phyloP scores from a whole-genome alignment of 2,329 filamentous ascomycete species.

The Calonectria multiphialidica region DNA sequence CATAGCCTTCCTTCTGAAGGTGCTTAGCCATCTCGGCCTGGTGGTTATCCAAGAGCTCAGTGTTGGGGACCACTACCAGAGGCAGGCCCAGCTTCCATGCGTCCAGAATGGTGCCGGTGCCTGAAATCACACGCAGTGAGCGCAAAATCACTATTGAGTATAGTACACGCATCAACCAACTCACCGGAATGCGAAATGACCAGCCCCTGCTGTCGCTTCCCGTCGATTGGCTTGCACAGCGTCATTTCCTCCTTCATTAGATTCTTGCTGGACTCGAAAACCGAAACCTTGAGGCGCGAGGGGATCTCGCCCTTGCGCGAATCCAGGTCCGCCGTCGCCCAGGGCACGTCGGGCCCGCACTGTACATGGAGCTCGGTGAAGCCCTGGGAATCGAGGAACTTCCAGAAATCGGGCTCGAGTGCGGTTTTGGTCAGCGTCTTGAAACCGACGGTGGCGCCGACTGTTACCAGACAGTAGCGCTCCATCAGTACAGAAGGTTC shows the following conservation, averaged over 20 bases:
- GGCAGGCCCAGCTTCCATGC: slow-evolving; percentile 80
- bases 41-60: slow-evolving; percentile 86
- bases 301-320: slow-evolving; percentile 41
- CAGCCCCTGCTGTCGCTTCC: slow-evolving; percentile 71
- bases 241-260: slow-evolving; percentile 63
- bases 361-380: slow-evolving; percentile 85
- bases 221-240: slow-evolving; percentile 60
- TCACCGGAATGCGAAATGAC: slow-evolving; percentile 92
- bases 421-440: slow-evolving; percentile 75
- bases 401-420: slow-evolving; percentile 72
- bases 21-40: slow-evolving; percentile 88
- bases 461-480: slow-evolving; percentile 82
- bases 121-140: slow-evolving; percentile 57
- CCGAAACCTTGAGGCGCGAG: slow-evolving; percentile 38
- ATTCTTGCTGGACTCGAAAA: slow-evolving; percentile 50
- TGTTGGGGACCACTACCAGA: slow-evolving; percentile 92
- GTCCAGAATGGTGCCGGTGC: slow-evolving; percentile 90
- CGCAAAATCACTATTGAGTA: not conserved
- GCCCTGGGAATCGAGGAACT: slow-evolving; percentile 65
- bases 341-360: slow-evolving; percentile 76
- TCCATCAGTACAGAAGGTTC: slow-evolving; percentile 17
- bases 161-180: slow-evolving; percentile 35
- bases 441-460: slow-evolving; percentile 93
- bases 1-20: slow-evolving; percentile 80
- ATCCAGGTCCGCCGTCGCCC: slow-evolving; percentile 44